Percentiles rank a stretch among this genome's conserved stretches.
Conservation (phyloP, 352 stramenopile species). For the Globisporangium iwayamae region DNA sequence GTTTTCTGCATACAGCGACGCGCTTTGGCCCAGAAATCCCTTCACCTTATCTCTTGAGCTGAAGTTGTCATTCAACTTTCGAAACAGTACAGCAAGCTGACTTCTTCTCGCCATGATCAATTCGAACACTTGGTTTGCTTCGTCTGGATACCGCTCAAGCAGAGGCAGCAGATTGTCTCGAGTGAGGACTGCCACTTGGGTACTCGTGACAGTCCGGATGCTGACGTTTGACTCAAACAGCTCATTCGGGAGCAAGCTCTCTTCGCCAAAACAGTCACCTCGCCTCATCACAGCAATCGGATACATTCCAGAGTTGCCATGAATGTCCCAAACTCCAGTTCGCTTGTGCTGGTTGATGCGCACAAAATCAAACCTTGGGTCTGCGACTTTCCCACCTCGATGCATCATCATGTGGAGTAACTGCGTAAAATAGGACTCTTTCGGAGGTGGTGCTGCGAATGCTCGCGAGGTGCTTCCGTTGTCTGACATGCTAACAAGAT, state of each 20-base stretch:
- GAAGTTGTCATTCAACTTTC: conserved; percentile 39
- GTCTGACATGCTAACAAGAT: conserved; percentile 8
- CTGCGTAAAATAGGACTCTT: neutral
- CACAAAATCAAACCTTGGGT: neutral
- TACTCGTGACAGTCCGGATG: conserved; percentile 50
- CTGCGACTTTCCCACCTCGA: neutral
- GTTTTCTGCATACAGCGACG: conserved; percentile 45
- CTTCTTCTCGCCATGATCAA: conserved; percentile 22
- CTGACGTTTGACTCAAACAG: conserved; percentile 39
- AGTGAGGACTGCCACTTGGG: conserved; percentile 41
- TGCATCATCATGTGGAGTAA: neutral
- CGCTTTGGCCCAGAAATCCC: conserved; percentile 33
- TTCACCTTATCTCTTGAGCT: conserved; percentile 42
- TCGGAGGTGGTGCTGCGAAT: neutral
- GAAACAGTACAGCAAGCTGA: conserved; percentile 18
- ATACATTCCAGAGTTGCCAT: neutral
- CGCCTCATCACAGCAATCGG: conserved; percentile 47
- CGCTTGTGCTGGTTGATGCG: neutral
- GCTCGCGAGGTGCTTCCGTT: conserved; percentile 6
- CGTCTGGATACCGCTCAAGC: conserved; percentile 36
- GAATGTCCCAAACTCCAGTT: conserved; percentile 7
- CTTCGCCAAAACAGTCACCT: conserved; percentile 58
- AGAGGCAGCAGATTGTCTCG: conserved; percentile 37
- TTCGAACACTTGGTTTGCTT: conserved; percentile 18
- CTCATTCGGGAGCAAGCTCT: conserved; percentile 38